Evolutionary conservation across 2,329 filamentous ascomycete genomes (phyloP).

Genomic region (Scedosporium boydii): DNA sequence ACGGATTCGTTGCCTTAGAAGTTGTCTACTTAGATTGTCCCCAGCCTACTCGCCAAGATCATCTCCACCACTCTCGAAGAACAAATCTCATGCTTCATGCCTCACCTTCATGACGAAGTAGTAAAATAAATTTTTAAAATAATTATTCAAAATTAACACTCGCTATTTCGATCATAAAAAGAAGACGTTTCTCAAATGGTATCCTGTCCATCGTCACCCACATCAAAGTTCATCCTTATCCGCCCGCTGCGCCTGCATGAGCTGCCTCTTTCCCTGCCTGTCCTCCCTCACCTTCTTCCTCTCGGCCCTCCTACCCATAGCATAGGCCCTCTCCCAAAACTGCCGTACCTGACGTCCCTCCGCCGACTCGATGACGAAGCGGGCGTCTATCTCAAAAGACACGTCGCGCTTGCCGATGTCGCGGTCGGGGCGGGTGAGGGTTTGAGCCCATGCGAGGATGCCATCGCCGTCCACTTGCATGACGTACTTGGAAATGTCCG

Average conservation of each 20-base stretch:
- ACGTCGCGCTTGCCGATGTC: conserved; percentile 3
- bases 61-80: background rate
- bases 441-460: background rate
- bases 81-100: background rate
- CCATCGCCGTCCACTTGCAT: background rate
- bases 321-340: conserved; percentile 5
- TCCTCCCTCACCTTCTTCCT: conserved; percentile 28
- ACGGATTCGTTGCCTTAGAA: no score
- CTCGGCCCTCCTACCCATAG: conserved; percentile 9
- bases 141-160: background rate
- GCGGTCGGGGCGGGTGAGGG: background rate
- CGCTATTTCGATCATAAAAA: background rate
- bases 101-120: background rate
- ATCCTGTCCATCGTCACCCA: background rate
- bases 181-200: background rate
- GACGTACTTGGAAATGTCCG: conserved; percentile 1
- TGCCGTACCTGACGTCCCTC: conserved; percentile 3
- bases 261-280: conserved; percentile 40
- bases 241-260: conserved; percentile 28
- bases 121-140: background rate
- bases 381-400: conserved; percentile 3
- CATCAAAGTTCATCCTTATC: conserved; percentile 6
- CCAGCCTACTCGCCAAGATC: no score
- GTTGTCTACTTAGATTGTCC: no score
- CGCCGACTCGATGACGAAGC: conserved; percentile 5